Base-by-base conservation (phyloP, 108 stramenopile species). In the Cyclotella baltica region DNA sequence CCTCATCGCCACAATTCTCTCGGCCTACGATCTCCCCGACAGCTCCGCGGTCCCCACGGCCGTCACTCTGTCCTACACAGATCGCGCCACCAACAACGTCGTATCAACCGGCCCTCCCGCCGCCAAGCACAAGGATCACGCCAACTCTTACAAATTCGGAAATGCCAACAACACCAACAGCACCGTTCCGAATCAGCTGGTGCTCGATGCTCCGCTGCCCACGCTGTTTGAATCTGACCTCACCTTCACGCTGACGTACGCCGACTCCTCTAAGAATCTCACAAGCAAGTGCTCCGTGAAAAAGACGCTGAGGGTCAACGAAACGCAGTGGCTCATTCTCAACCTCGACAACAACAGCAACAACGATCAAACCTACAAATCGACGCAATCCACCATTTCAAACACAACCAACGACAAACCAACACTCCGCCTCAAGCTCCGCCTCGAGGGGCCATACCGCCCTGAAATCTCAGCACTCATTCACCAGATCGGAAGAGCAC, bases 251-350 rank as follows among this genome's bases (percentile, higher is more conserved):
- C 70, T 89, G 28, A 80, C 84, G n/a, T 87, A 86, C 58, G 56
- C 64, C 43, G 69, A 86, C 51, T 0, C 77, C 4, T 23, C 36
- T 22, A 77, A 78, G 58, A 75, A 84, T 33, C 61, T 86, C 28
- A 37, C 69, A 13, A 61, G 84, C 31, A 76, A 63, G 38, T 77
- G 70, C 34, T 53, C 40, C 23, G 57, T 75, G 3, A 62, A 73
- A 28, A 81, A 72, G 55, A 77, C 75, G 22, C 40, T 94, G 4
- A 62, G 76, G 5, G 83, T 94, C 57, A 83, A 87, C 25, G 88
- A 90, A 77, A 67, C 77, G 4, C 86, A 88, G 50, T 94, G 91
- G 91, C 81, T 91, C 59, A 91, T 94, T 69, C 85, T 94, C 15
- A 88, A 85, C 64, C 73, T 94, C 27, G 63, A 58, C 6, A 43